phyloP scores from a whole-genome alignment of 495 filamentous ascomycete genomes.

The Terfezia boudieri region DNA sequence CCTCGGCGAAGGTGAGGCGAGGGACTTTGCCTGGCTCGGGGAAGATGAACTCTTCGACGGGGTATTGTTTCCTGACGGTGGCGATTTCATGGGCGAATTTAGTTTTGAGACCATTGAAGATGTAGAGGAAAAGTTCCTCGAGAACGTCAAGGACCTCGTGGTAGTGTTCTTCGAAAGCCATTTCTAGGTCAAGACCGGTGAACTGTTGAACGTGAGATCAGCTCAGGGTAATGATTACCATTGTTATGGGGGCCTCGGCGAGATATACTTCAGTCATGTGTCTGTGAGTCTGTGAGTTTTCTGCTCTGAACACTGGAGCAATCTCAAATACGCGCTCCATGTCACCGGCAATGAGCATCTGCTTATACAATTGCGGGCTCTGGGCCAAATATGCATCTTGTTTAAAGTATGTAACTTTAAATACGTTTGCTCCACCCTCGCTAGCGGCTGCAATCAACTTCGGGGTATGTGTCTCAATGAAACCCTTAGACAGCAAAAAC shows the following conservation, averaged over 20 bases:
- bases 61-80: conserved; percentile 39
- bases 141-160: conserved; percentile 63
- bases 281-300: conserved; percentile 88
- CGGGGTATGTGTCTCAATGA: conserved; percentile 74
- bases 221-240: not conserved
- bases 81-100: conserved; percentile 48
- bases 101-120: conserved; percentile 56
- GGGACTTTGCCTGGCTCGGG: conserved; percentile 62
- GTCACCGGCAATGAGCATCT: conserved; percentile 85
- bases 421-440: conserved; percentile 84
- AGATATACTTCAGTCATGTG: conserved; percentile 57
- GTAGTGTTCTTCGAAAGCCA: conserved; percentile 78
- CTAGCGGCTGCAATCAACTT: conserved; percentile 77
- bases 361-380: conserved; percentile 90
- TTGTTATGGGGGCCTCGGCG: not conserved
- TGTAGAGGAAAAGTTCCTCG: conserved; percentile 67
- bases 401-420: conserved; percentile 79
- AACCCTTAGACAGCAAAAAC: conserved; percentile 52
- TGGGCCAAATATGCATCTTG: conserved; percentile 70
- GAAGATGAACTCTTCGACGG: conserved; percentile 40
- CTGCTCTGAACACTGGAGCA: conserved; percentile 81
- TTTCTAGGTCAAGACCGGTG: conserved; percentile 91
- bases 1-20: conserved; percentile 58
- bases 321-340: conserved; percentile 76
- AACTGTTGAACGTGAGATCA: conserved; percentile 25